These are phyloP conservation scores for Niebla homalea DNA, from an alignment of 495 filamentous ascomycete genomes.

Conservation along the genomic window DNA sequence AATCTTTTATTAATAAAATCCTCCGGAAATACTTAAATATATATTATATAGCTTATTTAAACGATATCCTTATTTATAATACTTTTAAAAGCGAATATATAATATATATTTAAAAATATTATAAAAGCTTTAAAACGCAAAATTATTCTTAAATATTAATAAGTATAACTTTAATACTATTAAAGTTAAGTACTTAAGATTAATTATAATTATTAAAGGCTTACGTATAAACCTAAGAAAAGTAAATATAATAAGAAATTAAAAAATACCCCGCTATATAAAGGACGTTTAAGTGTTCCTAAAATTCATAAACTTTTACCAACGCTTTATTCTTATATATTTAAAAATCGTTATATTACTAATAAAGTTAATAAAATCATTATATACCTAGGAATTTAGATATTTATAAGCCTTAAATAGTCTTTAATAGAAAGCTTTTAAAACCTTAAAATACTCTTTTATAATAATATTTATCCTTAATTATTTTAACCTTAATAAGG, in stretches of 20 bases:
- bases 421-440: constrained; percentile 6
- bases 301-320: constrained; percentile 2
- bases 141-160: neutral
- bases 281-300: constrained; percentile 1
- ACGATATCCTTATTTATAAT: too few relatives aligned
- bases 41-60: too few relatives aligned
- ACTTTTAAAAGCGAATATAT: neutral
- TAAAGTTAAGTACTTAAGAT: neutral
- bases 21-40: too few relatives aligned
- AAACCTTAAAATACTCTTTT: too few relatives aligned
- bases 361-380: neutral
- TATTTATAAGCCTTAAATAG: constrained; percentile 6
- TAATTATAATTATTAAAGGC: too few relatives aligned
- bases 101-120: neutral
- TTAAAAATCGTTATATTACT: neutral
- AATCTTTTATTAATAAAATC: too few relatives aligned
- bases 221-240: too few relatives aligned
- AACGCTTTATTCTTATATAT: neutral
- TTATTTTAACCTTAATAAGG: too few relatives aligned
- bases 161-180: neutral
- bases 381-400: neutral
- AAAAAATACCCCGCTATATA: too few relatives aligned
- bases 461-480: too few relatives aligned
- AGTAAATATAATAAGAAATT: too few relatives aligned
- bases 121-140: neutral